Percentiles rank a stretch among this genome's conserved stretches.
Evolutionary conservation across 148 eudicot genomes (phyloP).

Genomic region (Silene uniflora): DNA sequence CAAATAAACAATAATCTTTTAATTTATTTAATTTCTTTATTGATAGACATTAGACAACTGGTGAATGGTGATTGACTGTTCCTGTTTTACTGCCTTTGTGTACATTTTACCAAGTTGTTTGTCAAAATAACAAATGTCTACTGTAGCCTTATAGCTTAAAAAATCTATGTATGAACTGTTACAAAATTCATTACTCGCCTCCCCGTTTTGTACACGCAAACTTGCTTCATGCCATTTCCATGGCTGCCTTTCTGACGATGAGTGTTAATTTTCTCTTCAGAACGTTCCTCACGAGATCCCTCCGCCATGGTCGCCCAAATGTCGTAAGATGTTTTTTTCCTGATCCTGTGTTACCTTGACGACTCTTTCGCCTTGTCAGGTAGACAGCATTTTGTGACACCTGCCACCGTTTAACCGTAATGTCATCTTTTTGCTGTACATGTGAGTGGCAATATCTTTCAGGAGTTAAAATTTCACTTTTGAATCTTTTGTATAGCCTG

Average conservation of each 20-base stretch:
- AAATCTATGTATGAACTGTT: slow-evolving; percentile 7
- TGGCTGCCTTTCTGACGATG: slow-evolving; percentile 6
- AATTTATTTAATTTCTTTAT: background rate
- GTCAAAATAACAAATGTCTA: background rate
- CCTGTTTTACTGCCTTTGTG: too few species aligned
- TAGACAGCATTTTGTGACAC: slow-evolving; percentile 1
- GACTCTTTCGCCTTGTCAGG: slow-evolving; percentile 5
- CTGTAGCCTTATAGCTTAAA: background rate
- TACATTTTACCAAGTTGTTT: background rate
- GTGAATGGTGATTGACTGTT: background rate
- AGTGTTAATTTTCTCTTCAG: slow-evolving; percentile 17
- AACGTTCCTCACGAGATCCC: slow-evolving; percentile 15
- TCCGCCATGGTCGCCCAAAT: slow-evolving; percentile 22
- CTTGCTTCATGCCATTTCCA: background rate
- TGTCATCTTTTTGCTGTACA: background rate
- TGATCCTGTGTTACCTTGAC: slow-evolving; percentile 13
- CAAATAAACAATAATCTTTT: background rate
- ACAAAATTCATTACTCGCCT: background rate
- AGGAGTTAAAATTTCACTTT: background rate
- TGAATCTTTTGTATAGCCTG: background rate
- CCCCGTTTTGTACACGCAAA: background rate
- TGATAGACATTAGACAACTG: too few species aligned
- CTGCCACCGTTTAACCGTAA: background rate
- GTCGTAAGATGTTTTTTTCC: slow-evolving; percentile 14
- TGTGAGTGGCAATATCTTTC: background rate